A percentile compares a stretch with the other conserved stretches of the same genome.
phyloP scores from a whole-genome alignment of 441 rosid species.

The Capsella rubella region DNA sequence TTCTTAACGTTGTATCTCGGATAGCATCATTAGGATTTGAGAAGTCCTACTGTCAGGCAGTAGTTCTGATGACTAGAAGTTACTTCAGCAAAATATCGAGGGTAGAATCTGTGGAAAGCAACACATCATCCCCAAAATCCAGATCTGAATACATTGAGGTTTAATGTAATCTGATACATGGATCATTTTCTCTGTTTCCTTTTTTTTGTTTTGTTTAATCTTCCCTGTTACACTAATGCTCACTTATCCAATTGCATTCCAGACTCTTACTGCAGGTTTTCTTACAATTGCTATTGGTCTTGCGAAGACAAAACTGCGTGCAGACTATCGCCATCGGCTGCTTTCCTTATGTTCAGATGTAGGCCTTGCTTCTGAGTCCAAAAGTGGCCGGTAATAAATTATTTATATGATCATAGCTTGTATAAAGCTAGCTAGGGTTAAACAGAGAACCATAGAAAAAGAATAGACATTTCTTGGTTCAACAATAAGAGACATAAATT shows the following conservation, averaged over 20 bases:
- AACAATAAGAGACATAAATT: background rate
- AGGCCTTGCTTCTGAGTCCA: slow-evolving; percentile 83
- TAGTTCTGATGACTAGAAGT: slow-evolving; percentile 86
- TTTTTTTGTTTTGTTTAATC: slow-evolving; percentile 9
- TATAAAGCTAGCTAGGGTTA: background rate
- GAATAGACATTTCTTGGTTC: background rate
- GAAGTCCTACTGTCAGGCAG: slow-evolving; percentile 86
- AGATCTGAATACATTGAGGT: slow-evolving; percentile 79
- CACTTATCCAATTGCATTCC: slow-evolving; percentile 59
- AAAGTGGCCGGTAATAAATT: slow-evolving; percentile 82
- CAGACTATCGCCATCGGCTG: slow-evolving; percentile 83
- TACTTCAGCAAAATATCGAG: slow-evolving; percentile 66
- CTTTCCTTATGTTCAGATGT: slow-evolving; percentile 93
- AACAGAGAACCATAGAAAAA: too few relatives aligned
- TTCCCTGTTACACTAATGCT: slow-evolving; percentile 47
- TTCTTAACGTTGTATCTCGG: slow-evolving; percentile 91
- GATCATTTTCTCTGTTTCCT: slow-evolving; percentile 32
- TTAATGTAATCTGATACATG: slow-evolving; percentile 39
- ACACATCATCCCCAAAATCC: slow-evolving; percentile 67
- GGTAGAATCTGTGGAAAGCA: slow-evolving; percentile 75
- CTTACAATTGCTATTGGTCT: slow-evolving; percentile 80
- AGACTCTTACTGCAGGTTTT: slow-evolving; percentile 96
- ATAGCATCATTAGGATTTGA: slow-evolving; percentile 90
- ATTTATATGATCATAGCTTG: slow-evolving; percentile 29
- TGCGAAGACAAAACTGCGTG: slow-evolving; percentile 61